Evolutionary conservation across 148 eudicot genomes (phyloP).

Genomic region (Spergularia bocconei): DNA sequence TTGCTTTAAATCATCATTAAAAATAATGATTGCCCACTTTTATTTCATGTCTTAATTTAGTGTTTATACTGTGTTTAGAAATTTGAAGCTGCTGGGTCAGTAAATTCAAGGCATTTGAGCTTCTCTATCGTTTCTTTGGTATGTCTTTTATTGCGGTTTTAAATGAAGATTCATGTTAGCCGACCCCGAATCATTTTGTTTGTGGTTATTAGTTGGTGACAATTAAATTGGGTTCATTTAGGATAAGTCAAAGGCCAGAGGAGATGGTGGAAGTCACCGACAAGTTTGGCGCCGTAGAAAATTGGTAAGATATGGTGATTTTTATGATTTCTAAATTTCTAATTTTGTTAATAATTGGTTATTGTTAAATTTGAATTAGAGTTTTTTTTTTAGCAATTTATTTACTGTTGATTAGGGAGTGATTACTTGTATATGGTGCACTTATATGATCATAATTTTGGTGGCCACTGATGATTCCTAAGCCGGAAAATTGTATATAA

Average conservation of each 20-base stretch:
- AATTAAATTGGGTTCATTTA: slow-evolving; percentile 19
- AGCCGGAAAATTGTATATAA: too few relatives aligned
- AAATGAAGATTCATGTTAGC: too few relatives aligned
- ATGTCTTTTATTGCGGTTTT: not conserved
- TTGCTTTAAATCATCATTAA: not conserved
- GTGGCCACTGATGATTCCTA: too few relatives aligned
- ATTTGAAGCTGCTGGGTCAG: slow-evolving; percentile 15
- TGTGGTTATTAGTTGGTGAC: not conserved
- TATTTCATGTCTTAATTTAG: not conserved
- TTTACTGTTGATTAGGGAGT: not conserved
- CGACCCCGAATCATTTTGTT: too few relatives aligned
- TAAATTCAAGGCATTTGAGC: slow-evolving; percentile 22
- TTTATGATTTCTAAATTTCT: not conserved
- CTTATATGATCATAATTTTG: not conserved
- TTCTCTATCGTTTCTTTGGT: slow-evolving; percentile 39
- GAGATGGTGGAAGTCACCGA: slow-evolving; percentile 39
- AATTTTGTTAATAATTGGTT: slow-evolving; percentile 11
- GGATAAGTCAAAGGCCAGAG: slow-evolving; percentile 38
- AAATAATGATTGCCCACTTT: slow-evolving; percentile 3
- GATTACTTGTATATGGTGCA: not conserved
- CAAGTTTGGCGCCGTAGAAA: slow-evolving; percentile 86
- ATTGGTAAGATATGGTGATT: slow-evolving; percentile 47
- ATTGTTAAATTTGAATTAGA: too few relatives aligned
- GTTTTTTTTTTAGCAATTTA: not conserved
- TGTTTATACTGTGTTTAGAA: slow-evolving; percentile 34